Evolutionary conservation across 2,329 filamentous ascomycete species (phyloP).

Genomic region (Domatiomyces catenatus): DNA sequence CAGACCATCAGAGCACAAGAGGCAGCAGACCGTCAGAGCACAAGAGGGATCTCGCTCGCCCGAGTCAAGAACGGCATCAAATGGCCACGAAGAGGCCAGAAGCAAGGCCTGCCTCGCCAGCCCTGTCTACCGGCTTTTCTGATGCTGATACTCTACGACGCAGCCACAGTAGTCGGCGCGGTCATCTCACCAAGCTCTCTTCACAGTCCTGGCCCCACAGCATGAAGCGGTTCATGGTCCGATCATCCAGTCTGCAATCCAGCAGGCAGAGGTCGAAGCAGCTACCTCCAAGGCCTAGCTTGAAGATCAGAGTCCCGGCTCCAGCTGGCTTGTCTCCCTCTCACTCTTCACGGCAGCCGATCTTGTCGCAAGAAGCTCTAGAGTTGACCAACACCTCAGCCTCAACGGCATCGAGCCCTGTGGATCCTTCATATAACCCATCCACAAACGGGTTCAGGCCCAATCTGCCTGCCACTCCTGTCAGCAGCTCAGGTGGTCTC

Average conservation of each 20-base stretch:
- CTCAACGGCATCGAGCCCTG: slow-evolving; percentile 7
- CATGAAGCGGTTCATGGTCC: not conserved
- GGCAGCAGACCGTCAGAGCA: not conserved
- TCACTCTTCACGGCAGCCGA: not conserved
- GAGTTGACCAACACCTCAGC: slow-evolving; percentile 4
- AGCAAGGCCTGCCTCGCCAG: not conserved
- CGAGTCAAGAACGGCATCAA: not conserved
- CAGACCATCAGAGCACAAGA: not conserved
- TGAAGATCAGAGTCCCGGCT: not conserved
- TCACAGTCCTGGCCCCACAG: not conserved
- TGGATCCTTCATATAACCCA: slow-evolving; percentile 10
- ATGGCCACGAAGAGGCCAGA: not conserved
- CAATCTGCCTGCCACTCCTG: slow-evolving; percentile 3
- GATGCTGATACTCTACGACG: not conserved
- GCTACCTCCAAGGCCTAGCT: not conserved
- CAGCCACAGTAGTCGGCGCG: not conserved
- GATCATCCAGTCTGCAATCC: not conserved
- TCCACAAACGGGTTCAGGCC: slow-evolving; percentile 5
- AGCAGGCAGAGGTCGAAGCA: not conserved
- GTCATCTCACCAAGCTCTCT: not conserved
- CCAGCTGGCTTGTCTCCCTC: not conserved
- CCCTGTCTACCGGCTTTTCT: not conserved
- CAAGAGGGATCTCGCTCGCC: not conserved
- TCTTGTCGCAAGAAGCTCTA: not conserved
- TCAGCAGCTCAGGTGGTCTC: slow-evolving; percentile 5